Base-by-base conservation (phyloP, 495 filamentous ascomycete species). In the Parachaetomium inaequale region DNA sequence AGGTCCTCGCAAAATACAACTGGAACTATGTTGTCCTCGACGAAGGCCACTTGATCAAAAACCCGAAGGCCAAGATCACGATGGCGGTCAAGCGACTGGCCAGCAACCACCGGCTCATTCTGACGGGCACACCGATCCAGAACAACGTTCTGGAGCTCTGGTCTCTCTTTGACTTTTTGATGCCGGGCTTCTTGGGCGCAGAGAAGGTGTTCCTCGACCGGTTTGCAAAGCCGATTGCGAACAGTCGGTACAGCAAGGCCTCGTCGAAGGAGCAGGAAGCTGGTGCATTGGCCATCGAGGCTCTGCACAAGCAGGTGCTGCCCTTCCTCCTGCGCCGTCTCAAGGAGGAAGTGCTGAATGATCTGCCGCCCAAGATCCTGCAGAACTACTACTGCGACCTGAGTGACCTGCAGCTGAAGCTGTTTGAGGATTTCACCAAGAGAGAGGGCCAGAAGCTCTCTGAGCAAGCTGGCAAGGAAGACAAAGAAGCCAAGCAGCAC, bases 351-450 rank as follows among this genome's bases (percentile, higher is more conserved):
- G 94, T 98, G 8, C 81, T 98, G 47, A 89, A 98, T 65, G 94
- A 98, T 66, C 82, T 98, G 46, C 94, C 94, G 6, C 94, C 94
- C 14, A 98, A 98, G 84, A 98, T 98, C 68, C 83, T 98, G 21
- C 94, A 98, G 69, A 98, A 98, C 74, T 98, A 98, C 79, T 98
- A 98, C 79, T 98, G 94, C 74, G 94, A 98, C 73, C 92, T 96
- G 29, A 96, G 91, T 74, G 94, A 97, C 31, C 79, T 98, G 28
- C 94, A 98, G 74, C 90, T 87, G 77, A 93, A 88, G 74, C 84
- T 98, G 3, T 98, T 97, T 68, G 94, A 98, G 47, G 92, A 96
- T 70, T 98, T 98, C 77, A 88, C 85, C 28, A 94, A 92, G 82
- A 93, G 90, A 66, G 92, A 98, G 70, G 86, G 91, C 65, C 93